phyloP scores from a whole-genome alignment of 2,329 filamentous ascomycete species.

The Colletotrichum sojae region DNA sequence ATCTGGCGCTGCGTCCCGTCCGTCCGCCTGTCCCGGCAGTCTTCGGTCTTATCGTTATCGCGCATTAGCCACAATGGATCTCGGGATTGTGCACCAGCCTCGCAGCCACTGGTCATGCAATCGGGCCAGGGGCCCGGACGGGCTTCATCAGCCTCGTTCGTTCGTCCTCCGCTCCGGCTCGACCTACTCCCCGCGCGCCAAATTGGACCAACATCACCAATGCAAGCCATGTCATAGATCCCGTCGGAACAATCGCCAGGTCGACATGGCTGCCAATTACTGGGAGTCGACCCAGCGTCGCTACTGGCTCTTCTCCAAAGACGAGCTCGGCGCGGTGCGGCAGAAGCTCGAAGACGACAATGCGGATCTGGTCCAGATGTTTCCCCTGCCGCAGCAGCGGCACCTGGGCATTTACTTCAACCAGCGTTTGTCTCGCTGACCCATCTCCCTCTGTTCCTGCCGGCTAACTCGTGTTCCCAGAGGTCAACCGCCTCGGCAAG shows the following conservation, averaged over 20 bases:
- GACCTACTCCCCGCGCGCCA: neutral
- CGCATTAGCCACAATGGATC: conserved; percentile 8
- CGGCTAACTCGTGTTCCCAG: conserved; percentile 58
- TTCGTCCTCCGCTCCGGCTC: neutral
- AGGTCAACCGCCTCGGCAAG: conserved; percentile 86
- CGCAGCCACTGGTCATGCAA: neutral
- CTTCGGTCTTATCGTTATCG: conserved; percentile 37
- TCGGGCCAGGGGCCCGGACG: no score
- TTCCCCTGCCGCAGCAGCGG: conserved; percentile 84
- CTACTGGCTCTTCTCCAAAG: conserved; percentile 83
- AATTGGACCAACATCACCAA: neutral
- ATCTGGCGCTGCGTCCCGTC: neutral
- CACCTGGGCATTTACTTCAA: conserved; percentile 94
- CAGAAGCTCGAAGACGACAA: conserved; percentile 84
- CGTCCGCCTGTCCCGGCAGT: conserved; percentile 27
- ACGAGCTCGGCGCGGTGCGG: conserved; percentile 82
- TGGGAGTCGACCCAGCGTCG: conserved; percentile 95
- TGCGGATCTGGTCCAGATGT: conserved; percentile 80
- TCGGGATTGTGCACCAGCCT: neutral
- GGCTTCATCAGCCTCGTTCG: conserved; percentile 13
- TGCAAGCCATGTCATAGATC: conserved; percentile 29
- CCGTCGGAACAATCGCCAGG: conserved; percentile 1
- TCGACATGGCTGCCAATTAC: conserved; percentile 90
- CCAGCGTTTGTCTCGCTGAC: conserved; percentile 70
- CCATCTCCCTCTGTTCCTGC: neutral